Base-by-base conservation (phyloP, 108 stramenopile genomes). In the Skeletonema potamos region DNA sequence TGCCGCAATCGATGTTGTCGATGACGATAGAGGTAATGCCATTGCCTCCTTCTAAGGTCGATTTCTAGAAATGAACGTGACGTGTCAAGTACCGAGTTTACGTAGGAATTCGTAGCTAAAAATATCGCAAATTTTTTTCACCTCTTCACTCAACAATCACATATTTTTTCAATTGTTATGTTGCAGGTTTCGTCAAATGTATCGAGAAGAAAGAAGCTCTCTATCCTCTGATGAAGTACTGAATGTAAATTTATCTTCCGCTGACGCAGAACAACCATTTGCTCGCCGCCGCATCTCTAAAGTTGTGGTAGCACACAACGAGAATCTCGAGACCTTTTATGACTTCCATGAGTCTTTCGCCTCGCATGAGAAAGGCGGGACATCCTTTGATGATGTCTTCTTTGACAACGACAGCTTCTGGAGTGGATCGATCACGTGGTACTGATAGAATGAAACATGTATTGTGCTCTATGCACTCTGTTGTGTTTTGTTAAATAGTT, bases 361-460 rank as follows among this genome's bases (percentile, higher is more conserved):
- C 44, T 24, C 63, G 12, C 67, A 72, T 55, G 58, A 74, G 28
- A 68, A 58, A 37, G 24, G 30, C 43, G 62, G 59, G 44, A 55
- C 32, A 10, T 65, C 57, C 76, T 56, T 32, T 30, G 43, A 65
- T 36, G 78, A 83, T 34, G 86, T 82, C 79, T 91, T 90, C 83
- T 94, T 94, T 70, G 92, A 94, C 76, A 94, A 87, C 86, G 92
- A 94, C 76, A 88, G 87, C 58, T 94, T 94, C 68, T 94, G 92
- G 92, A 90, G 84, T 81, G 92, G 92, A 65, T 89, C 88, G 11
- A 86, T 94, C 57, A 94, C 92, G 24, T 94, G 92, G 92, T 94
- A 94, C 81, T 94, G 74, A 81, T 46, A 70, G 33, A 32, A 18
- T 37, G 12, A 48, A 39, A 24, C 22, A 36, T 24, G 0, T 18